Conservation (phyloP, 2,329 filamentous ascomycete genomes). For the Ceratocystis ficicola region DNA sequence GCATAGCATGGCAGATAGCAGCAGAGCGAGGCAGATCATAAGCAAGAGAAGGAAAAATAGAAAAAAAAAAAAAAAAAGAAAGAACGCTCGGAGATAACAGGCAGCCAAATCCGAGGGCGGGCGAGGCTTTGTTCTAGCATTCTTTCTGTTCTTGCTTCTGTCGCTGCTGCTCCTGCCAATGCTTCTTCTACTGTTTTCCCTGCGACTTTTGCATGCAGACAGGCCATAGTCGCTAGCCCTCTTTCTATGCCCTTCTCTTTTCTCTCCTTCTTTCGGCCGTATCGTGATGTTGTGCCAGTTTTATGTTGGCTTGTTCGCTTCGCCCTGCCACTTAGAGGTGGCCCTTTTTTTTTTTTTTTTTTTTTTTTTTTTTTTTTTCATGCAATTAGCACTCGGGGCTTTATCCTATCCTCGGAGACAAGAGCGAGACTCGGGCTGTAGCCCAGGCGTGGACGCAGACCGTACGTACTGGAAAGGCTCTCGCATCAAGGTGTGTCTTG, state of each 20-base stretch:
- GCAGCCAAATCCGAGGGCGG: neutral
- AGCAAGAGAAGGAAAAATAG: neutral
- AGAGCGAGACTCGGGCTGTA: neutral
- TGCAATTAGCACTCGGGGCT: too few relatives aligned
- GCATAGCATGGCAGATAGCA: neutral
- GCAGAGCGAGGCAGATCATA: neutral
- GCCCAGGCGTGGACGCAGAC: too few relatives aligned
- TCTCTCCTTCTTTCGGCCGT: neutral
- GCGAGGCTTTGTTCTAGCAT: neutral
- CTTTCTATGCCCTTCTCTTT: neutral
- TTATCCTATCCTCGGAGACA: neutral
- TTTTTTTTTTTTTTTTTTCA: too few relatives aligned
- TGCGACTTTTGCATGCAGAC: neutral
- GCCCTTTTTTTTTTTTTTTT: neutral
- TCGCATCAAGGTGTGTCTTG: neutral
- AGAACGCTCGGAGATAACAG: neutral
- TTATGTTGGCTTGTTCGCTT: conserved; percentile 3
- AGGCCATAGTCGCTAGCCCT: neutral
- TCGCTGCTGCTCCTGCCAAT: neutral
- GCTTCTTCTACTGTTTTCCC: neutral
- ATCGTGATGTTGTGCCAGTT: conserved; percentile 2
- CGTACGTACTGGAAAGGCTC: too few relatives aligned
- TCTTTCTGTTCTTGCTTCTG: neutral
- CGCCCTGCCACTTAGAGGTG: conserved; percentile 2
- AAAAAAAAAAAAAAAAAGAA: neutral